Evolutionary conservation across 306 rosid species (phyloP).

Genomic region (Sindora glabra): DNA sequence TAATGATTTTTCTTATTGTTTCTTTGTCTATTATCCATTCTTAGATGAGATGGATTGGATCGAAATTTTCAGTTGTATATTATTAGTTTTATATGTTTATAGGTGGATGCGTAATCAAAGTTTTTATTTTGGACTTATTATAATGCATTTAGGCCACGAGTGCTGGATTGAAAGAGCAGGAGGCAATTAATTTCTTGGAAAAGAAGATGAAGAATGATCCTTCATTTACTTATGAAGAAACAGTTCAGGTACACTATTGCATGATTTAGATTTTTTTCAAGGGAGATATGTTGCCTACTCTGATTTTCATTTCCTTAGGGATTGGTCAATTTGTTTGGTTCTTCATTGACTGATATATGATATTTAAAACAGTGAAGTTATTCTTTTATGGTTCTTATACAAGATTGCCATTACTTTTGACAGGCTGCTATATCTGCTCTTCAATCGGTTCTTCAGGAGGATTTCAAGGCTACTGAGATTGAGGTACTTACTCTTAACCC

Average conservation of each 20-base stretch:
- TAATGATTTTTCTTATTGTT: background rate
- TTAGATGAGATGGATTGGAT: background rate
- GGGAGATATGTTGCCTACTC: too few species aligned
- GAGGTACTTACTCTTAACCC: slow-evolving; percentile 64
- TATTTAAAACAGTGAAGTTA: background rate
- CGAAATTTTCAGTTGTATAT: background rate
- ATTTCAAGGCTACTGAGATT: slow-evolving; percentile 91
- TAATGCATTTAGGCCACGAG: slow-evolving; percentile 74
- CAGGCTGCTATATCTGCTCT: slow-evolving; percentile 95
- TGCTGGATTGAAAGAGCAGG: slow-evolving; percentile 96
- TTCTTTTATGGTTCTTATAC: background rate
- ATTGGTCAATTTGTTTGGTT: too few species aligned
- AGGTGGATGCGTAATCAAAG: background rate
- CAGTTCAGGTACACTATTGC: slow-evolving; percentile 66
- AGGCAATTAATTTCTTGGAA: slow-evolving; percentile 97
- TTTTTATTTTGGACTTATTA: slow-evolving; percentile 14
- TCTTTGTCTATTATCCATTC: background rate
- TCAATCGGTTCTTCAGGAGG: slow-evolving; percentile 99
- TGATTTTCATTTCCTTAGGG: too few species aligned
- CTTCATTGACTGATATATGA: too few species aligned
- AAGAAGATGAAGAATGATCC: slow-evolving; percentile 99
- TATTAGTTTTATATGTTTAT: background rate
- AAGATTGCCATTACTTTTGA: slow-evolving; percentile 7
- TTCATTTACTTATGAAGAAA: slow-evolving; percentile 82
- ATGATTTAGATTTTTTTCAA: background rate